Conservation (phyloP, 2,329 filamentous ascomycete species). For the Pseudocercospora fijiensis region DNA sequence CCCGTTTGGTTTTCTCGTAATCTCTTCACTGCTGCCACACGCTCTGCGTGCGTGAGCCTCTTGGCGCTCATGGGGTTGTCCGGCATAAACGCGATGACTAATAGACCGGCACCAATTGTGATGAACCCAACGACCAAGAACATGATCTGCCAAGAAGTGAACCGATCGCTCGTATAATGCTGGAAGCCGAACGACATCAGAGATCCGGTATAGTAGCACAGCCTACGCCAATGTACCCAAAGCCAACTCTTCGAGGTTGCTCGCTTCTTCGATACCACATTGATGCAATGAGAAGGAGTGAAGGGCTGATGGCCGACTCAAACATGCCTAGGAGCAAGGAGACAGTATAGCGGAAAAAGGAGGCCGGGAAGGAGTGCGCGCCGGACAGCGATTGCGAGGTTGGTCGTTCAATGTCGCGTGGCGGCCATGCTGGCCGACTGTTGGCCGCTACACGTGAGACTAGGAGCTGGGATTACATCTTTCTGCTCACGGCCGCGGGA, state of each 20-base stretch:
- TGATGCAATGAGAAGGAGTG: constrained; percentile 55
- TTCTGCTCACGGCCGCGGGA: constrained; percentile 4
- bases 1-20: constrained; percentile 3
- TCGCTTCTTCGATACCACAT: constrained; percentile 48
- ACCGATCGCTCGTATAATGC: constrained; percentile 42
- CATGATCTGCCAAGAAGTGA: constrained; percentile 55
- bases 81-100: constrained; percentile 4
- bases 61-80: constrained; percentile 44
- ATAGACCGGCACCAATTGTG: background rate
- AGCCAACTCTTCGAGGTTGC: constrained; percentile 61
- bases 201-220: constrained; percentile 58
- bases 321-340: constrained; percentile 48
- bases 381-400: background rate
- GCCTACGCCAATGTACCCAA: constrained; percentile 65
- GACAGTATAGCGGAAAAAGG: background rate
- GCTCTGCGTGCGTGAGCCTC: constrained; percentile 38
- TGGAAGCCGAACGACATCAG: constrained; percentile 50
- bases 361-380: background rate
- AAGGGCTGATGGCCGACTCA: constrained; percentile 55
- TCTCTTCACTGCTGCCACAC: constrained; percentile 15
- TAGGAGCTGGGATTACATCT: background rate
- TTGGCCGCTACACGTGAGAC: background rate
- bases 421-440: background rate
- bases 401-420: background rate
- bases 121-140: constrained; percentile 7